Evolutionary conservation across 1,284 basidiomycete genomes (phyloP).

Genomic region (Cryptococcus sp.): DNA sequence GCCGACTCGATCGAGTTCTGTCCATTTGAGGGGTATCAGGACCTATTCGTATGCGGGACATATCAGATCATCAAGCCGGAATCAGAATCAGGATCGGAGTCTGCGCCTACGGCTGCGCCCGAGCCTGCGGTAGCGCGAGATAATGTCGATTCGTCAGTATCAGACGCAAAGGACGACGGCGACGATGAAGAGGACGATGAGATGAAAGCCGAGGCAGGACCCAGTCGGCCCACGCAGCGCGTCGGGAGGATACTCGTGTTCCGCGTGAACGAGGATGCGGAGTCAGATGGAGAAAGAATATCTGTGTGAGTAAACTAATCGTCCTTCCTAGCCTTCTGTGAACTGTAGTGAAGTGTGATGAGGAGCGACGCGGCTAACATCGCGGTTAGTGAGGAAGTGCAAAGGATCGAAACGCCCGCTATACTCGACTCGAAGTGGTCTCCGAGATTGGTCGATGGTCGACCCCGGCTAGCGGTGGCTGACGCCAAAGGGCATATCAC

Average conservation of each 20-base stretch:
- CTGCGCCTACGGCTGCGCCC: background rate
- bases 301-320: no score
- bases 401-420: conserved; percentile 73
- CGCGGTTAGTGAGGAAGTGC: conserved; percentile 61
- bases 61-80: conserved; percentile 67
- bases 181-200: conserved; percentile 38
- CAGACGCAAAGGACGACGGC: conserved; percentile 4
- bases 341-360: background rate
- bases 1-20: conserved; percentile 92
- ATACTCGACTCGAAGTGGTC: conserved; percentile 92
- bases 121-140: background rate
- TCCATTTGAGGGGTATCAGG: conserved; percentile 62
- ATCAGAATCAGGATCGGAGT: background rate
- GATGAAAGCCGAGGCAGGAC: conserved; percentile 28
- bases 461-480: conserved; percentile 66
- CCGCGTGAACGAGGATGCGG: conserved; percentile 51
- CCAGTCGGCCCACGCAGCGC: conserved; percentile 58
- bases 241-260: conserved; percentile 64
- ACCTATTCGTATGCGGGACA: conserved; percentile 83
- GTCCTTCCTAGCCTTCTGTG: no score
- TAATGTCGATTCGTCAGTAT: background rate
- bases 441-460: conserved; percentile 28
- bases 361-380: background rate
- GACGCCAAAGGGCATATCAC: conserved; percentile 79
- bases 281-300: conserved; percentile 9